These are phyloP conservation scores for Fusarium pilosicola DNA, from an alignment of 2,329 filamentous ascomycete species.

Conservation along the genomic window DNA sequence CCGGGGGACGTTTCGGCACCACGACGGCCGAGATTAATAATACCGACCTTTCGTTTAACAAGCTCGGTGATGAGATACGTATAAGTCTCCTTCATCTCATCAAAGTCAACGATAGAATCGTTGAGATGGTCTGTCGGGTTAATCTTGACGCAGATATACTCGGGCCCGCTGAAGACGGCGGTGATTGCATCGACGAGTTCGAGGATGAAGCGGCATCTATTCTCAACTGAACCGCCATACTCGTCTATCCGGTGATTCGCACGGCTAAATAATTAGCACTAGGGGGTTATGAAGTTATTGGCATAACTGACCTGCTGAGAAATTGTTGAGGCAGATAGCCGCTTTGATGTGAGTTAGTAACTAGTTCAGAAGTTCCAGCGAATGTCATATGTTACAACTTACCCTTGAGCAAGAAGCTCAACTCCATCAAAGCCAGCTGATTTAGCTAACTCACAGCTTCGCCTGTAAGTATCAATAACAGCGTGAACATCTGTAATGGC, in stretches of 20 bases:
- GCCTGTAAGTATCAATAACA: not conserved
- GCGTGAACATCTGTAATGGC: not conserved
- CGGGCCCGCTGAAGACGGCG: not conserved
- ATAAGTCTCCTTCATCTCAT: not conserved
- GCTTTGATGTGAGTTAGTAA: not conserved
- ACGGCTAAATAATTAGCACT: not conserved
- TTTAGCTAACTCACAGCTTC: not conserved
- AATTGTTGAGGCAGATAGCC: slow-evolving; percentile 5
- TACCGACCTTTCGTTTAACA: not conserved
- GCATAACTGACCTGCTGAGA: not conserved
- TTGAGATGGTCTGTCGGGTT: slow-evolving; percentile 5
- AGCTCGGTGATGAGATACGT: not conserved
- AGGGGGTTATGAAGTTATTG: not conserved
- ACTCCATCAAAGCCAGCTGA: slow-evolving; percentile 1
- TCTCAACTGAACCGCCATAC: slow-evolving; percentile 1
- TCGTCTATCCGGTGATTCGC: not conserved
- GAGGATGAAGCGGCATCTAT: slow-evolving; percentile 7
- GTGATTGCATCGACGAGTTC: not conserved
- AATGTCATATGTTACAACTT: not conserved
- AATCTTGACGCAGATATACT: slow-evolving; percentile 3
- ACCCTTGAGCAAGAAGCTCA: slow-evolving; percentile 9
- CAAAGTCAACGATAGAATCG: slow-evolving; percentile 1
- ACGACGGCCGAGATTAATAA: slow-evolving; percentile 7
- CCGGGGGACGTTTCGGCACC: not conserved
- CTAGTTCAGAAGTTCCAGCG: rapidly evolving